Evolutionary conservation across 345 rosid genomes (phyloP), one percentile per base, ranked within the genome.

Genomic region (Tarenaya hassleriana): DNA sequence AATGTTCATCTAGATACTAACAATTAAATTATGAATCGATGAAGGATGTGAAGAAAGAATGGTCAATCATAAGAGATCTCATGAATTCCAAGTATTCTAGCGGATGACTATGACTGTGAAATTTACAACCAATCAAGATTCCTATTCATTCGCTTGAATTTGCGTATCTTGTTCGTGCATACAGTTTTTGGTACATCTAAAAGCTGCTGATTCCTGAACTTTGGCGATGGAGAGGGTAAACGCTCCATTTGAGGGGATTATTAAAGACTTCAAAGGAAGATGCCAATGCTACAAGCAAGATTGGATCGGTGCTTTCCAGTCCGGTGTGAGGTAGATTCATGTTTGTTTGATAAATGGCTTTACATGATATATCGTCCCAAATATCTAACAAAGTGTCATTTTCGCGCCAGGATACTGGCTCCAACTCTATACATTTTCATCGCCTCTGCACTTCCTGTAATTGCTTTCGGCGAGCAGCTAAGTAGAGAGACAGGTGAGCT

Each of bases 371-470:
- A 14, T 15, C 15, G 17, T 3, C 47, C 51, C 8, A 20, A 7
- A 18, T 8, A 7, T 19, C 13, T 7, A 46, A 46, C 13, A 46
- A 14, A 21, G 19, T 20, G 0, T 16, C 14, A 41, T 0, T 8
- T 15, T 10, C 14, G 9, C 18, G 1, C 19, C 68, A 82, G 91
- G 73, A 69, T 83, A 41, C 27, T 83, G 66, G 91, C 86, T 29
- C 91, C 91, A 40, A 83, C 84, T 11, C 59, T 72, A 9, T 80
- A 73, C 52, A 70, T 83, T 52, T 80, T 80, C 63, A 79, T 80
- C 48, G 86, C 91, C 40, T 83, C 91, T 42, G 82, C 86, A 8
- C 71, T 80, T 49, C 91, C 91, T 0, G 86, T 79, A 13, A 75
- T 83, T 54, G 91, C 91, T 17, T 83, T 83, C 8, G 86, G 86